Conservation (phyloP, 2,329 filamentous ascomycete genomes). For the Colletotrichum gigasporum region DNA sequence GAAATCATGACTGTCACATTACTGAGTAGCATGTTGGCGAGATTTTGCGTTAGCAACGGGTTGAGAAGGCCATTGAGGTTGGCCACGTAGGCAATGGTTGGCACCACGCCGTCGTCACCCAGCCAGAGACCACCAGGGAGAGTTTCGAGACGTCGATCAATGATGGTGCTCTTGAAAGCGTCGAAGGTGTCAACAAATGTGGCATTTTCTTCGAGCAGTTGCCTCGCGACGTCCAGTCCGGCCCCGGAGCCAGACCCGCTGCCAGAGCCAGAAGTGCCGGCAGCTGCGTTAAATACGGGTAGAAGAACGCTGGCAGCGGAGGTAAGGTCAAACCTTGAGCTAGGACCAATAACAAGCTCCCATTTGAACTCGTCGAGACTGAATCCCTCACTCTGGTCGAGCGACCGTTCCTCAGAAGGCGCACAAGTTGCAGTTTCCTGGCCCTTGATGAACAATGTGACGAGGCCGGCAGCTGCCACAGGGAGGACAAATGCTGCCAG, state of each 20-base stretch:
- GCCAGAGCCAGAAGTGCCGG: slow-evolving; percentile 33
- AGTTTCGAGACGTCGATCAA: slow-evolving; percentile 70
- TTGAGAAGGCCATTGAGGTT: slow-evolving; percentile 65
- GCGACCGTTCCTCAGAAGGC: slow-evolving; percentile 57
- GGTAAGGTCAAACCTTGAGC: slow-evolving; percentile 27
- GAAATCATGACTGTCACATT: slow-evolving; percentile 76
- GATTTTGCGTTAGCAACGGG: slow-evolving; percentile 71
- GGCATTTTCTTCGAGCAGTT: slow-evolving; percentile 15
- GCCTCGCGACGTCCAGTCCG: slow-evolving; percentile 25
- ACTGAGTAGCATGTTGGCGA: slow-evolving; percentile 71
- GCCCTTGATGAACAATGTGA: slow-evolving; percentile 76
- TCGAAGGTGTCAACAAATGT: slow-evolving; percentile 66
- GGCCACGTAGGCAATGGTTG: slow-evolving; percentile 77
- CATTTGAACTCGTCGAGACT: slow-evolving; percentile 46
- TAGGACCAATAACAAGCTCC: slow-evolving; percentile 54
- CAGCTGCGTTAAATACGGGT: slow-evolving; percentile 48
- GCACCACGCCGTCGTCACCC: slow-evolving; percentile 64
- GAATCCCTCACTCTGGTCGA: slow-evolving; percentile 47
- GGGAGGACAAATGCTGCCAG: slow-evolving; percentile 80
- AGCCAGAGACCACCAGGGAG: slow-evolving; percentile 85
- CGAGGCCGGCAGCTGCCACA: slow-evolving; percentile 80
- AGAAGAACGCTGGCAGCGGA: slow-evolving; percentile 38
- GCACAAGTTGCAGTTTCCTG: slow-evolving; percentile 63
- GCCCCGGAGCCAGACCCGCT: slow-evolving; percentile 32
- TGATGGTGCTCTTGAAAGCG: slow-evolving; percentile 75